These are phyloP conservation scores for Erysiphe pulchra DNA, from an alignment of 2,329 filamentous ascomycete genomes.

Conservation along the genomic window DNA sequence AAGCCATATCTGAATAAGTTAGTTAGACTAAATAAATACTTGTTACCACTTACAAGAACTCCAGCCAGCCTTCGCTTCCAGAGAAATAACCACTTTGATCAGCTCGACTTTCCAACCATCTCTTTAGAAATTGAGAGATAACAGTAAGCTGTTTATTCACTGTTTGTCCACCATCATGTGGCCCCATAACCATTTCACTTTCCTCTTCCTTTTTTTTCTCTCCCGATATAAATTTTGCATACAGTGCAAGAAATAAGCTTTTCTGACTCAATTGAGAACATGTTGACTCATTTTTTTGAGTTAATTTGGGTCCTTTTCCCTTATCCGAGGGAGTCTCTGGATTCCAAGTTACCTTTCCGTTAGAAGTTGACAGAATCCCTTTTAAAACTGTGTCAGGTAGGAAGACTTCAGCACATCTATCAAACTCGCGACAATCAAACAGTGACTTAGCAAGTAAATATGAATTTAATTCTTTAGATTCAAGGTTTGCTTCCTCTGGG, in stretches of 20 bases:
- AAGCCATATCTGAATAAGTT: conserved; percentile 42
- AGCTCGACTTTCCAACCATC: conserved; percentile 49
- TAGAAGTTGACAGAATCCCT: conserved; percentile 26
- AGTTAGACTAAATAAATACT: conserved; percentile 2
- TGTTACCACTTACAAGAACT: conserved; percentile 34
- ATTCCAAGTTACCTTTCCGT: conserved; percentile 15
- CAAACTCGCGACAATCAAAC: conserved; percentile 87
- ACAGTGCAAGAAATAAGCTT: conserved; percentile 57
- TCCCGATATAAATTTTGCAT: conserved; percentile 1
- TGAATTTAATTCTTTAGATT: conserved; percentile 53
- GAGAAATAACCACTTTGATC: conserved; percentile 29
- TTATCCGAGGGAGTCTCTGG: conserved; percentile 32
- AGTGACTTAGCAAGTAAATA: conserved; percentile 82
- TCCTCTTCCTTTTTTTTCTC: conserved; percentile 37
- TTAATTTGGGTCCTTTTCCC: conserved; percentile 13
- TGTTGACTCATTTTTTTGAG: conserved; percentile 1
- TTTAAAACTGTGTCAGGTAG: conserved; percentile 57
- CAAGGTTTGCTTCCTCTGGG: conserved; percentile 45
- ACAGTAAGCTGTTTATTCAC: conserved; percentile 62
- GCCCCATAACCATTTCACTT: conserved; percentile 88
- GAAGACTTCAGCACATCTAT: conserved; percentile 76
- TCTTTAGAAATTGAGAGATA: conserved; percentile 50
- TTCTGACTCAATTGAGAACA: conserved; percentile 55
- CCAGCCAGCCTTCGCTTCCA: conserved; percentile 72
- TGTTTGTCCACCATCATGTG: conserved; percentile 64